Conservation (phyloP, 805 yeast genomes). For the Kregervanrija pseudodelftensis region DNA sequence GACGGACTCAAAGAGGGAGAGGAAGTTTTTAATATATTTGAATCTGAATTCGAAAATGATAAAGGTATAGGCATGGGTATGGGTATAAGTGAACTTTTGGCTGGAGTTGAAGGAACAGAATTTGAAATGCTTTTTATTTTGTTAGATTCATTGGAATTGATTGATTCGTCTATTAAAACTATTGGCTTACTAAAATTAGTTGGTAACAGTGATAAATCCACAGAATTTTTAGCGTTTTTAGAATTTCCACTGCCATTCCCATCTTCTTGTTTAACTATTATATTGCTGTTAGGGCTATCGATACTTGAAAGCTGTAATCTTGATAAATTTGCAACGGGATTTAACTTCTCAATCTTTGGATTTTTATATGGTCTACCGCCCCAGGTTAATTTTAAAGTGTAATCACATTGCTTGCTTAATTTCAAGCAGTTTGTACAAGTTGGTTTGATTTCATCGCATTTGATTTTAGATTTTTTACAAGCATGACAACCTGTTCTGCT, state of each 20-base stretch:
- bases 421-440: constrained; percentile 49
- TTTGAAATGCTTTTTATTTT: no score
- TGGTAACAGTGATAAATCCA: background rate
- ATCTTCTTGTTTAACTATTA: no score
- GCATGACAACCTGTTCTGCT: constrained; percentile 55
- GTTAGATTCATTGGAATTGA: no score
- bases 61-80: no score
- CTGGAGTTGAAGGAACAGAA: no score
- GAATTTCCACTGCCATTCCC: no score
- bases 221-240: no score
- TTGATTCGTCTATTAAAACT: no score
- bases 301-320: constrained; percentile 7
- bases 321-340: constrained; percentile 20
- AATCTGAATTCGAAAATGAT: no score
- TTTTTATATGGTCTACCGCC: constrained; percentile 63
- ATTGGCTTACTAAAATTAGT: no score
- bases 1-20: constrained; percentile 9
- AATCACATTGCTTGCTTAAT: constrained; percentile 47
- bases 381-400: constrained; percentile 59
- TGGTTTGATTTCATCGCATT: constrained; percentile 68
- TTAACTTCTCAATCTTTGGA: constrained; percentile 29
- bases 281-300: no score
- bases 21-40: no score
- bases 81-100: background rate
- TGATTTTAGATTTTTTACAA: constrained; percentile 55